A percentile compares a stretch with the other conserved stretches of the same genome.
phyloP scores from a whole-genome alignment of 352 stramenopile genomes.

The Phytophthora citricola region DNA sequence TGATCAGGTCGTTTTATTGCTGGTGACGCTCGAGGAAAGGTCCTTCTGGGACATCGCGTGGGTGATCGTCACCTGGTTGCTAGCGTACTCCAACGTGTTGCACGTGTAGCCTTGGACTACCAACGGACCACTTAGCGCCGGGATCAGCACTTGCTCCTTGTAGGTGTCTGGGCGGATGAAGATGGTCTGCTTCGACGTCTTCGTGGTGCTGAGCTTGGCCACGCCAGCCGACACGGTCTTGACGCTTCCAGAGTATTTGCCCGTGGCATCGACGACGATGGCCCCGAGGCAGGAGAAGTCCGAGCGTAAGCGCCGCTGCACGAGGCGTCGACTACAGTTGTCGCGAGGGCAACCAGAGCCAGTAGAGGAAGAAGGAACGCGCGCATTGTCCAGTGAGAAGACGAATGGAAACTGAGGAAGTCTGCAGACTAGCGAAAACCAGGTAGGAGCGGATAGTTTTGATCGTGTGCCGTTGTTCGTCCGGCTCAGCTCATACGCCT shows the following conservation, averaged over 20 bases:
- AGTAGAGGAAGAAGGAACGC: background rate
- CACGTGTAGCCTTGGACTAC: background rate
- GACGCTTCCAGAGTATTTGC: background rate
- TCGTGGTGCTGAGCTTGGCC: background rate
- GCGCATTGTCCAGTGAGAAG: background rate
- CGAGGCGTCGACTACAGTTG: background rate
- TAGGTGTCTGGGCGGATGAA: background rate
- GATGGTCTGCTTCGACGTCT: background rate
- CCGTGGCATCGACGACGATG: background rate
- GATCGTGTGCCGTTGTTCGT: background rate
- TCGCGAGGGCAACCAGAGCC: background rate
- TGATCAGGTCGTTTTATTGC: background rate
- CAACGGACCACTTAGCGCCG: background rate
- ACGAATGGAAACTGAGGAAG: background rate
- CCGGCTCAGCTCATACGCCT: background rate
- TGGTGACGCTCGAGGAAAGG: background rate
- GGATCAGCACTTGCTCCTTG: background rate
- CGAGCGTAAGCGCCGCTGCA: background rate
- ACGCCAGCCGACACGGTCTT: background rate
- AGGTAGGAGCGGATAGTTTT: background rate
- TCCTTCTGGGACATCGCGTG: background rate
- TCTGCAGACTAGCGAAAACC: background rate
- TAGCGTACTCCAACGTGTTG: background rate
- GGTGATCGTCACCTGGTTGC: background rate
- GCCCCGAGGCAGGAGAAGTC: background rate